Evolutionary conservation across 495 filamentous ascomycete genomes (phyloP).

Genomic region (Podospora appendiculata): DNA sequence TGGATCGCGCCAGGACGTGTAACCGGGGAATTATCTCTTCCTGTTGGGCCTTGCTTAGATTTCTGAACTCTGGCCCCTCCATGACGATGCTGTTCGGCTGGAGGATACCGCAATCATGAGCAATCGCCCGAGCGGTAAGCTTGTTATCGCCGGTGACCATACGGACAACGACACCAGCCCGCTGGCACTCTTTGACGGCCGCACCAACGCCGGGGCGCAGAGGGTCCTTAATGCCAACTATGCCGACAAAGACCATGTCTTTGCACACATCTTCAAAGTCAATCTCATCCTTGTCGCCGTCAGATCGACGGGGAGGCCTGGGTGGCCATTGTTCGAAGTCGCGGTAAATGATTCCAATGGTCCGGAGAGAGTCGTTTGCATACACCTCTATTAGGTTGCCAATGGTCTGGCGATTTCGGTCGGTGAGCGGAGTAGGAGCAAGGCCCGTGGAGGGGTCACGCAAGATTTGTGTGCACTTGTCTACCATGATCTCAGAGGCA

Average conservation of each 20-base stretch:
- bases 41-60: conserved; percentile 62
- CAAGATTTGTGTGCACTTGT: conserved; percentile 64
- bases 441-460: conserved; percentile 58
- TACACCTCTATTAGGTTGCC: conserved; percentile 64
- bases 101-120: conserved; percentile 75
- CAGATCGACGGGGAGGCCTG: conserved; percentile 51
- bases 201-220: conserved; percentile 71
- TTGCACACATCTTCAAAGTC: conserved; percentile 66
- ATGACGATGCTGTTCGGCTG: conserved; percentile 65
- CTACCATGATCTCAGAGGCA: conserved; percentile 79
- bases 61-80: conserved; percentile 80
- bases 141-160: conserved; percentile 92
- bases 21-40: conserved; percentile 65
- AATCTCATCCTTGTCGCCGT: conserved; percentile 62
- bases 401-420: conserved; percentile 52
- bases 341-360: conserved; percentile 78
- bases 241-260: conserved; percentile 67
- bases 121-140: conserved; percentile 75
- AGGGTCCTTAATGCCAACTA: conserved; percentile 86
- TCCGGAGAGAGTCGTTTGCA: conserved; percentile 73
- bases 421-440: conserved; percentile 45
- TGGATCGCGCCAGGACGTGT: conserved; percentile 79
- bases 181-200: conserved; percentile 66
- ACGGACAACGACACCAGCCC: conserved; percentile 73
- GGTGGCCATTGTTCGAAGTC: conserved; percentile 91